phyloP scores from a whole-genome alignment of 805 yeast genomes.

The Cyberlindnera euphorbiae region DNA sequence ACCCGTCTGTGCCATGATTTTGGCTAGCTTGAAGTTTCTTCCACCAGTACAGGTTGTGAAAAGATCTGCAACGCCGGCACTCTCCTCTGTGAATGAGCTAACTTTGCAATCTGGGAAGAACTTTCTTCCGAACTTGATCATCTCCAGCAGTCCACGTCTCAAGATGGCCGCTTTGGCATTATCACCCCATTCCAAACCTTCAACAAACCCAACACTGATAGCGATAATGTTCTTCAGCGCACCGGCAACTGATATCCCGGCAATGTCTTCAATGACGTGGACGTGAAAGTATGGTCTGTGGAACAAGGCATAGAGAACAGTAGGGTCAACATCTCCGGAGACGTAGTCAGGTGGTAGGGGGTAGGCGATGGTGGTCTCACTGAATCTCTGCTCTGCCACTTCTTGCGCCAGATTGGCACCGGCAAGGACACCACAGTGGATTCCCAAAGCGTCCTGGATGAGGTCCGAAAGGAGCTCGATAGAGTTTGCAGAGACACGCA shows the following conservation, averaged over 20 bases:
- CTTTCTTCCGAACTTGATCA: constrained; percentile 72
- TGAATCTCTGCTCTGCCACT: constrained; percentile 89
- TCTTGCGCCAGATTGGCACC: constrained; percentile 97
- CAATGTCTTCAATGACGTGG: constrained; percentile 81
- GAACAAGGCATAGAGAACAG: constrained; percentile 70
- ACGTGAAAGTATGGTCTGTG: constrained; percentile 98
- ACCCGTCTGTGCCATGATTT: constrained; percentile 71
- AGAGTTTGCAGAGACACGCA: constrained; percentile 76
- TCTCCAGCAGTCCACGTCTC: constrained; percentile 89
- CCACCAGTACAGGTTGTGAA: constrained; percentile 97
- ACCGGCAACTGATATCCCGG: constrained; percentile 92
- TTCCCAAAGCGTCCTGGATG: constrained; percentile 70
- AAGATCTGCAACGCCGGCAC: constrained; percentile 95
- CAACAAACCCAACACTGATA: constrained; percentile 91
- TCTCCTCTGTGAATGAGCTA: constrained; percentile 84
- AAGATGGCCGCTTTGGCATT: constrained; percentile 95
- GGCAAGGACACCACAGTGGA: constrained; percentile 89
- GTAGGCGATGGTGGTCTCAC: constrained; percentile 96
- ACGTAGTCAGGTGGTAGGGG: constrained; percentile 62
- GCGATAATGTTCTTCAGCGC: constrained; percentile 95
- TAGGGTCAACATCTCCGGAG: constrained; percentile 69
- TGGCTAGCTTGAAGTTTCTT: constrained; percentile 86
- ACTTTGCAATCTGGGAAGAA: constrained; percentile 71
- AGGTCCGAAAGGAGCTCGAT: constrained; percentile 73
- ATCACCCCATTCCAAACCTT: constrained; percentile 97